Percentiles rank a stretch among this genome's conserved stretches.
Conservation (phyloP, 345 rosid genomes). For the Nephelium lappaceum region DNA sequence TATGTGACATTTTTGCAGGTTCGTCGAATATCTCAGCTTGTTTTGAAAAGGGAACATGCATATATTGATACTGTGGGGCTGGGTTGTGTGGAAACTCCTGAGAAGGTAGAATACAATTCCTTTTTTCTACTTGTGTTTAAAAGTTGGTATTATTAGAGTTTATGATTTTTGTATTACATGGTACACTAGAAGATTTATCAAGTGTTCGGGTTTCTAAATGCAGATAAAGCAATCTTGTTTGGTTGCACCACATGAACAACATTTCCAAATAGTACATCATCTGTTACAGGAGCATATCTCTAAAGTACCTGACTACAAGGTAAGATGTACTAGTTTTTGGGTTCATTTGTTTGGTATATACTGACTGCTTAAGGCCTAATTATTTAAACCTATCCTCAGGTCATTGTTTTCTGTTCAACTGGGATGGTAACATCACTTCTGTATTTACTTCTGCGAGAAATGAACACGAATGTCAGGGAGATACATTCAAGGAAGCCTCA, state of each 20-base stretch:
- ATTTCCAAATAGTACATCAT: constrained; percentile 76
- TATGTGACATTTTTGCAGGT: constrained; percentile 49
- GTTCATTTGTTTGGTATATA: neutral
- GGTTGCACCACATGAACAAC: constrained; percentile 70
- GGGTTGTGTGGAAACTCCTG: constrained; percentile 81
- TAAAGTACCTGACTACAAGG: constrained; percentile 72
- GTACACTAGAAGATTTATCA: constrained; percentile 13
- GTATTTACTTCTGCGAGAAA: constrained; percentile 70
- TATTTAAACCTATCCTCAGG: constrained; percentile 45
- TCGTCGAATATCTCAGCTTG: constrained; percentile 91
- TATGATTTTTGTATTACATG: constrained; percentile 6
- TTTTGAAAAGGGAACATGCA: constrained; percentile 77
- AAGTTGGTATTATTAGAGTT: neutral
- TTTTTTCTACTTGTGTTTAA: neutral
- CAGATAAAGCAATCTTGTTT: constrained; percentile 83
- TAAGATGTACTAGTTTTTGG: constrained; percentile 28
- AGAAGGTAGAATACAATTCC: constrained; percentile 47
- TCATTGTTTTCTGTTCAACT: constrained; percentile 87
- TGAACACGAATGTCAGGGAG: constrained; percentile 88
- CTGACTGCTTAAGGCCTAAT: constrained; percentile 21
- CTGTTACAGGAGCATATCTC: constrained; percentile 66
- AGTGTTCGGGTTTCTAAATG: constrained; percentile 13
- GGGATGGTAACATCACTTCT: constrained; percentile 88
- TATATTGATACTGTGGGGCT: constrained; percentile 78
- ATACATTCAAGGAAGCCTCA: constrained; percentile 93